These are phyloP conservation scores for Marasmius fiardii DNA, from an alignment of 1,284 basidiomycete genomes.

Conservation along the genomic window DNA sequence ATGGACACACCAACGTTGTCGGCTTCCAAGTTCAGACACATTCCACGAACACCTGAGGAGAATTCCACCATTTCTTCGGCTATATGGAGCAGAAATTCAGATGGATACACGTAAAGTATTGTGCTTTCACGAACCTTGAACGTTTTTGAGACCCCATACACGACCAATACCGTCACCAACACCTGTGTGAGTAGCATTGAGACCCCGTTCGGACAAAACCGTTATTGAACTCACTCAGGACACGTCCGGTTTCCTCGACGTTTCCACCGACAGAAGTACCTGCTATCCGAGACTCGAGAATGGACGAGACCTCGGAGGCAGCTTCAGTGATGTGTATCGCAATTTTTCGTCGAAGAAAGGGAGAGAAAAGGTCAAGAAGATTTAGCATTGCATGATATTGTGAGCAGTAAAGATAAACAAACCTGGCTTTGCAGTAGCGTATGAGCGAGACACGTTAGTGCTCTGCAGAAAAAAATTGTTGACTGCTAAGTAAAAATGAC, in stretches of 20 bases:
- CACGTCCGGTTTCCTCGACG: constrained; percentile 98
- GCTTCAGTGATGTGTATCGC: constrained; percentile 63
- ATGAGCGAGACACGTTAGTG: constrained; percentile 65
- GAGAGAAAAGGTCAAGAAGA: constrained; percentile 5
- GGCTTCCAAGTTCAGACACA: constrained; percentile 99
- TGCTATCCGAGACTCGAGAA: constrained; percentile 97
- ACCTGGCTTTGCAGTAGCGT: constrained; percentile 99
- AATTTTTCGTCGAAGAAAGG: constrained; percentile 16
- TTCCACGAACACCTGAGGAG: constrained; percentile 97
- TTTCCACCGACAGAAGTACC: constrained; percentile 89
- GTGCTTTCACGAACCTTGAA: constrained; percentile 69
- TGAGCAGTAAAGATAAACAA: constrained; percentile 29
- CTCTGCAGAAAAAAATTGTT: constrained; percentile 38
- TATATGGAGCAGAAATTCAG: constrained; percentile 27
- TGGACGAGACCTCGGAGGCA: constrained; percentile 98
- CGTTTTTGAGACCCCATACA: constrained; percentile 92
- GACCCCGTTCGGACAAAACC: constrained; percentile 4
- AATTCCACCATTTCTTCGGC: constrained; percentile 99
- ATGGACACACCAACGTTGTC: constrained; percentile 99
- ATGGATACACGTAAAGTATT: constrained; percentile 1
- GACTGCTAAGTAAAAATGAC: constrained; percentile 16
- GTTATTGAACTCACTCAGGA: constrained; percentile 74
- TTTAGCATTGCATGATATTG: background rate
- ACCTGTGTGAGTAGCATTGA: constrained; percentile 46
- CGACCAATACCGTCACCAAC: constrained; percentile 99